These are phyloP conservation scores for Alternaria sp. DNA, from an alignment of 2,329 filamentous ascomycete species.

Conservation along the genomic window DNA sequence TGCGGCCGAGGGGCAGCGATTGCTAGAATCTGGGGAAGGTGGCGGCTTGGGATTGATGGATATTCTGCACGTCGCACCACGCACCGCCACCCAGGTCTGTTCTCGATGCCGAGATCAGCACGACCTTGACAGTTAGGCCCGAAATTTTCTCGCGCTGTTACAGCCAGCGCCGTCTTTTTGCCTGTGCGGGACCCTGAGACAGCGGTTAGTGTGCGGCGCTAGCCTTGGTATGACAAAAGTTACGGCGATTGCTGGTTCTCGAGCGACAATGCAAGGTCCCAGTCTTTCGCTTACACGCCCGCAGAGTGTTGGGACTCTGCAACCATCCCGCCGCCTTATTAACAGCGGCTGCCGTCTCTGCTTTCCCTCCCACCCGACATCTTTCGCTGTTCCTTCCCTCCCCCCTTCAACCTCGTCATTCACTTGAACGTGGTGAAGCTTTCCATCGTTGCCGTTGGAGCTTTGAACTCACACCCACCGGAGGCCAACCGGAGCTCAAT, in stretches of 20 bases:
- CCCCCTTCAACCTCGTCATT: slow-evolving; percentile 28
- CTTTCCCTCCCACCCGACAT: slow-evolving; percentile 15
- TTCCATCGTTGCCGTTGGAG: slow-evolving; percentile 29
- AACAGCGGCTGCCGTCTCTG: slow-evolving; percentile 12
- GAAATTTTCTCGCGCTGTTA: slow-evolving; percentile 40
- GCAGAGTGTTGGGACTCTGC: slow-evolving; percentile 30
- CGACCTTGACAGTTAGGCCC: slow-evolving; percentile 23
- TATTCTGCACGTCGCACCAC: slow-evolving; percentile 12
- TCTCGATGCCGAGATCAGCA: slow-evolving; percentile 36
- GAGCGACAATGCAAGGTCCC: slow-evolving; percentile 45
- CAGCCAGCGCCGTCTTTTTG: slow-evolving; percentile 23
- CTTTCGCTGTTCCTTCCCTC: slow-evolving; percentile 17
- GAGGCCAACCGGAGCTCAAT: slow-evolving; percentile 28
- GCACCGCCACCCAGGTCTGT: slow-evolving; percentile 31
- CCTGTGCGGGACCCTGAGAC: slow-evolving; percentile 28
- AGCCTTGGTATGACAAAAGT: slow-evolving; percentile 28
- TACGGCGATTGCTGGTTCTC: slow-evolving; percentile 32
- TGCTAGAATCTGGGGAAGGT: slow-evolving; percentile 35
- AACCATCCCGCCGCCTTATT: slow-evolving; percentile 22
- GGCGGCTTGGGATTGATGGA: slow-evolving; percentile 19
- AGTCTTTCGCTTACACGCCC: slow-evolving; percentile 39
- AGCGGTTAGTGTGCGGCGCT: slow-evolving; percentile 34
- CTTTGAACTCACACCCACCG: slow-evolving; percentile 2
- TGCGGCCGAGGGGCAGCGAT: slow-evolving; percentile 11
- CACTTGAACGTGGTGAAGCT: slow-evolving; percentile 32